Conservation (phyloP, 768 basidiomycete species). For the Heimioporus sp. region DNA sequence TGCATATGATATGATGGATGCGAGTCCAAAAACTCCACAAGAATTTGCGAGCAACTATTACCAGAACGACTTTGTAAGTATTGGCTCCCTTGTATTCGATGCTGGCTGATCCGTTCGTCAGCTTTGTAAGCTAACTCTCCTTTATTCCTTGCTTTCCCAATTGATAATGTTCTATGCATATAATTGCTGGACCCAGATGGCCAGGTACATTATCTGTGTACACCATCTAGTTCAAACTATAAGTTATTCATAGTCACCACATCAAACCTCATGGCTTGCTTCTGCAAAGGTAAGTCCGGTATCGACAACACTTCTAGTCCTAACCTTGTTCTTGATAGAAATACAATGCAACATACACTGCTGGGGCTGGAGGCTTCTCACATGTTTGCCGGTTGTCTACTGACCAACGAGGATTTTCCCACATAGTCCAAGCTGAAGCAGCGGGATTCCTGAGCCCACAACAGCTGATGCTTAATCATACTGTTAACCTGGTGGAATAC, state of each 20-base stretch:
- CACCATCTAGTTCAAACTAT: neutral
- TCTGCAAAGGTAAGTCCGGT: constrained; percentile 51
- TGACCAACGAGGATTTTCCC: constrained; percentile 63
- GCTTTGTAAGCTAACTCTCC: constrained; percentile 26
- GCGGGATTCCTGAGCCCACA: constrained; percentile 44
- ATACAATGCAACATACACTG: constrained; percentile 58
- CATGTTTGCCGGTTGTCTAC: constrained; percentile 49
- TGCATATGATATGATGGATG: constrained; percentile 53
- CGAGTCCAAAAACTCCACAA: constrained; percentile 42
- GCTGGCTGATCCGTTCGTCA: constrained; percentile 8
- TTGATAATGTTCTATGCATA: constrained; percentile 3
- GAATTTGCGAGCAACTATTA: constrained; percentile 59
- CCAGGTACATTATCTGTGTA: constrained; percentile 18
- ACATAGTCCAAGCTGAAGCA: constrained; percentile 58
- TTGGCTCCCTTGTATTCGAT: neutral
- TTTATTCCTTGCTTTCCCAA: neutral
- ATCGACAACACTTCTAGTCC: neutral
- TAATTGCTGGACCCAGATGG: constrained; percentile 14
- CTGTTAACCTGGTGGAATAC: constrained; percentile 47
- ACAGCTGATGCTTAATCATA: constrained; percentile 51
- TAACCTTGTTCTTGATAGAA: constrained; percentile 35
- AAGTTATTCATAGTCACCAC: constrained; percentile 52
- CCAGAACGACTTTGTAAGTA: constrained; percentile 39
- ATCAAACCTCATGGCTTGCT: constrained; percentile 60
- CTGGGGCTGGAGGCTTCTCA: constrained; percentile 57